Evolutionary conservation across 2,329 filamentous ascomycete species (phyloP), one percentile per base, ranked within the genome.

Genomic region (Zymoseptoria passerinii): DNA sequence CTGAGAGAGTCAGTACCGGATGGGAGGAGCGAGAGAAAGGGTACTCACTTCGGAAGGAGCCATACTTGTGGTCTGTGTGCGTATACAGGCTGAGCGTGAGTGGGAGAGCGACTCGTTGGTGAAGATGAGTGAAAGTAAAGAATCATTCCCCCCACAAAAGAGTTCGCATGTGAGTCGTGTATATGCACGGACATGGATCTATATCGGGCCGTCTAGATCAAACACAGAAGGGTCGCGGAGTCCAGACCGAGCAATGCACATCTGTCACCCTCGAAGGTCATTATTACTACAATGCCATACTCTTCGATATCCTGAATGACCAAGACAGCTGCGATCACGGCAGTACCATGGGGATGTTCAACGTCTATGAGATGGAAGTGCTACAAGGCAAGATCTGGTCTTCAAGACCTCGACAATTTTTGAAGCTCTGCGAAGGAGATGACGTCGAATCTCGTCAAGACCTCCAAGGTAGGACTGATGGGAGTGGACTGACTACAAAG

Each of bases 1-100:
- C 77, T 80, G 65, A 23, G 52, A 35, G 16, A 9, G 48, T 48
- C 53, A n/a, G 58, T 65, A 55, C 63, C 8, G n/a, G 10, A 27
- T 2, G 8, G 20, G 50, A 10, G 2, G 13, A 16, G 35, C 35
- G 50, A 19, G 18, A 6, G 3, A 13, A 16, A 4, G 27, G 4
- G 28, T 4, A n/a, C 50, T 52, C n/a, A 52, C 50, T 28, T 52
- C 50, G 27, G 50, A 52, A 18, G 50, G n/a, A 52, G 50, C 23
- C 50, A 52, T 52, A 10, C 16, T 28, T 23, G 19, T 23, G 19
- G 50, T n/a, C 13, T 13, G 13, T 44, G 35, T 16, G 13, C 35
- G 35, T 44, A n/a, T 13, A 7, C 13, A 44, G 35, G 35, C 13
- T 5, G 4, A 44, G 35, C 7, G 35, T 44, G 35, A 44, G n/a